phyloP scores from a whole-genome alignment of 2,329 filamentous ascomycete species.

The Daldinia sp. region DNA sequence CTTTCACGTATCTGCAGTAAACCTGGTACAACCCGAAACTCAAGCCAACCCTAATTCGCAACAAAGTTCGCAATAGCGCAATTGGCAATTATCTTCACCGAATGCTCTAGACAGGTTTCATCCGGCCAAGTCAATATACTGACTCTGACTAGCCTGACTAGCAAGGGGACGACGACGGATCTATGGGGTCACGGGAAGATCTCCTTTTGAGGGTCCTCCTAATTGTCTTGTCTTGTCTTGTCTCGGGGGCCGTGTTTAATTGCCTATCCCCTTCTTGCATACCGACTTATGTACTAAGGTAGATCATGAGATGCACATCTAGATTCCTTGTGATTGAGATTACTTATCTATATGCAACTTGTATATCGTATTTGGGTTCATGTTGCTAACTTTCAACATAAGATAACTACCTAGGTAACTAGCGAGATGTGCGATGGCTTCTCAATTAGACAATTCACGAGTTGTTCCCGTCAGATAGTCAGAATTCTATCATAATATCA shows the following conservation, averaged over 20 bases:
- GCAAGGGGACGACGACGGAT: conserved; percentile 1
- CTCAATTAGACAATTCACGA: conserved; percentile 21
- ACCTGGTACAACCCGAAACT: conserved; percentile 30
- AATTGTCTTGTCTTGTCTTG: conserved; percentile 4
- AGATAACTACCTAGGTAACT: neutral
- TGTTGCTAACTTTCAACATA: neutral
- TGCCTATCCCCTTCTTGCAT: conserved; percentile 22
- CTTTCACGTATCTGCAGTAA: conserved; percentile 22
- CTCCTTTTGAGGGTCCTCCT: conserved; percentile 8
- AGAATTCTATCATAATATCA: conserved; percentile 13
- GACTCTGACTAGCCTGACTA: no score
- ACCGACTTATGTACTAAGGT: conserved; percentile 9
- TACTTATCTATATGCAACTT: neutral
- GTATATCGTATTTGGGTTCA: conserved; percentile 1
- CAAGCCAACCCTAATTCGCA: neutral
- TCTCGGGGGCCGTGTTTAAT: conserved; percentile 29
- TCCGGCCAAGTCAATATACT: neutral
- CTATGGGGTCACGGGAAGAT: conserved; percentile 25
- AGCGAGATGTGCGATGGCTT: conserved; percentile 28
- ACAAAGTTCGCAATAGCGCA: conserved; percentile 8
- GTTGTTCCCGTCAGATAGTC: conserved; percentile 6
- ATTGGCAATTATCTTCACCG: conserved; percentile 37
- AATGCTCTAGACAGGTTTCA: conserved; percentile 34
- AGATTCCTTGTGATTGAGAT: conserved; percentile 16
- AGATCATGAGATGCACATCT: conserved; percentile 32